Percentiles rank a stretch among this genome's conserved stretches.
phyloP scores from a whole-genome alignment of 306 rosid species.

The Vigna nakashimae region DNA sequence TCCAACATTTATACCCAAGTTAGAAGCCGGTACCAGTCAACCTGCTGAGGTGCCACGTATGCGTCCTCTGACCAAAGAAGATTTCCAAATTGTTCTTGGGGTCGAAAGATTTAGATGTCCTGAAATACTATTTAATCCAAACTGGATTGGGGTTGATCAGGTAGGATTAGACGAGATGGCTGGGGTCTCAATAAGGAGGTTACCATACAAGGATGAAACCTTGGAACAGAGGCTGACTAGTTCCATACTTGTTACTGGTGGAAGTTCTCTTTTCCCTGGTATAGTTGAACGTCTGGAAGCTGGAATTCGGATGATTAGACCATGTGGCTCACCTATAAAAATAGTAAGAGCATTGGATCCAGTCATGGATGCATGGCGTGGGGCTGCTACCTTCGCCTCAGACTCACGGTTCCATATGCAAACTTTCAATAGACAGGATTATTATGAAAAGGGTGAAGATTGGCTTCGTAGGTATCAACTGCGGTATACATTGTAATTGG shows the following conservation, averaged over 20 bases:
- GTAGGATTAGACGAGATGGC: constrained; percentile 86
- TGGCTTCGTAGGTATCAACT: constrained; percentile 74
- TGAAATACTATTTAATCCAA: constrained; percentile 73
- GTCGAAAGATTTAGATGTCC: constrained; percentile 88
- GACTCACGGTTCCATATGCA: constrained; percentile 61
- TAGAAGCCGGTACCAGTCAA: constrained; percentile 55
- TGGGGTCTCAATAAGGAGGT: constrained; percentile 73
- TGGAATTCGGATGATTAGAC: constrained; percentile 79
- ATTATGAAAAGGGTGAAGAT: constrained; percentile 78
- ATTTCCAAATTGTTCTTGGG: constrained; percentile 69
- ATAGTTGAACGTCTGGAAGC: constrained; percentile 73
- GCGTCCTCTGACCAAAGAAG: constrained; percentile 74
- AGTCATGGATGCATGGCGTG: constrained; percentile 83
- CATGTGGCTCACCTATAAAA: constrained; percentile 71
- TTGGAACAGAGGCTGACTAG: constrained; percentile 66
- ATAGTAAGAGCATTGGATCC: constrained; percentile 77
- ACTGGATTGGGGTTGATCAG: constrained; percentile 80
- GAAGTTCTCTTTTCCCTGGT: constrained; percentile 77
- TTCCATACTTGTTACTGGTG: constrained; percentile 72
- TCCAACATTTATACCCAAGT: constrained; percentile 72
- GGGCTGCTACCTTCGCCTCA: constrained; percentile 79
- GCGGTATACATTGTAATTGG: constrained; percentile 52
- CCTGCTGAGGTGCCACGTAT: constrained; percentile 58
- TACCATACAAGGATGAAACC: constrained; percentile 48
- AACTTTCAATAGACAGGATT: constrained; percentile 70